Evolutionary conservation across 106 monocot genomes (phyloP).

Genomic region (Chionographis japonica): DNA sequence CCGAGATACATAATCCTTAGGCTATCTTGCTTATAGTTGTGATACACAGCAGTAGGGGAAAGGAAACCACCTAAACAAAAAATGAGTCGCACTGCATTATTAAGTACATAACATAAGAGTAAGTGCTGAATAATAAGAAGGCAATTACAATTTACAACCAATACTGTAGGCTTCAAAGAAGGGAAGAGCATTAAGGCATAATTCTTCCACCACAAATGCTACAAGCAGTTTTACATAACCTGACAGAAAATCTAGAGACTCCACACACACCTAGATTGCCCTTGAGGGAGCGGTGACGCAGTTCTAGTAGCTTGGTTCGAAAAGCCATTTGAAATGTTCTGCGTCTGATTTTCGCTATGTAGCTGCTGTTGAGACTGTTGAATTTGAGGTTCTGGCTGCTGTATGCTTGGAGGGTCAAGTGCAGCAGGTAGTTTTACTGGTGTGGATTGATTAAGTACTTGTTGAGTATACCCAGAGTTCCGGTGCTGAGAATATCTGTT

Average conservation of each 20-base stretch:
- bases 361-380: conserved; percentile 25
- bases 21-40: too few species aligned
- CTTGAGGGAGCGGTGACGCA: conserved; percentile 92
- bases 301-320: conserved; percentile 52
- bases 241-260: conserved; percentile 43
- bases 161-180: conserved; percentile 14
- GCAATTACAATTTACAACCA: not conserved
- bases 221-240: conserved; percentile 27
- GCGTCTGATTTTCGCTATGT: conserved; percentile 37
- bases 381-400: conserved; percentile 40
- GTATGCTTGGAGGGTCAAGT: conserved; percentile 25
- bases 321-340: conserved; percentile 52
- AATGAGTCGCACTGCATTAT: not conserved
- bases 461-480: conserved; percentile 59
- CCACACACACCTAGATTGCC: conserved; percentile 99
- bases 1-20: too few species aligned
- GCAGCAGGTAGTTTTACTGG: conserved; percentile 24
- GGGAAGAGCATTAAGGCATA: conserved; percentile 21
- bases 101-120: conserved; percentile 4
- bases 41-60: not conserved
- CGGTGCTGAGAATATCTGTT: conserved; percentile 67
- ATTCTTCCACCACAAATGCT: conserved; percentile 16
- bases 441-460: conserved; percentile 34
- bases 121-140: not conserved
- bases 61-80: conserved; percentile 1